Conservation (phyloP, 495 filamentous ascomycete genomes). For the Trichoderma virens region DNA sequence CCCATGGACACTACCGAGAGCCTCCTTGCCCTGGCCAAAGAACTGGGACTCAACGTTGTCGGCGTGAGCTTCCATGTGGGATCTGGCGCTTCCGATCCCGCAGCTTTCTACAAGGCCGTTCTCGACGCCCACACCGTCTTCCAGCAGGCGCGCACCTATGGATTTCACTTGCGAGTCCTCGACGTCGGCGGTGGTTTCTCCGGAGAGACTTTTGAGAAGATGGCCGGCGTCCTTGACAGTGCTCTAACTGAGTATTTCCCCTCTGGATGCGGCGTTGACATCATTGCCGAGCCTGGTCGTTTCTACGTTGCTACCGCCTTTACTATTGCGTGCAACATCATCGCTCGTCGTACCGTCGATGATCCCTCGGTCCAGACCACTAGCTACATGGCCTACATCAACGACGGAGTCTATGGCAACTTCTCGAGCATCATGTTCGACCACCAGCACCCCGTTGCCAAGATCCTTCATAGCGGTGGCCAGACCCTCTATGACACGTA, state of each 20-base stretch:
- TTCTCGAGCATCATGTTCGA: slow-evolving; percentile 99
- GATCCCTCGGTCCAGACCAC: slow-evolving; percentile 36
- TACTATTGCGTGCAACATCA: slow-evolving; percentile 86
- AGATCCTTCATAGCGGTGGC: slow-evolving; percentile 59
- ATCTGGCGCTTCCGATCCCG: slow-evolving; percentile 85
- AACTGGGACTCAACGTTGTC: slow-evolving; percentile 89
- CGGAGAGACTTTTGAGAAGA: slow-evolving; percentile 80
- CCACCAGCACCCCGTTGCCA: slow-evolving; percentile 84
- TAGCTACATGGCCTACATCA: slow-evolving; percentile 93
- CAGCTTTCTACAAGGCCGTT: slow-evolving; percentile 82
- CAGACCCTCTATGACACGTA: slow-evolving; percentile 41
- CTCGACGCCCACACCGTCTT: slow-evolving; percentile 84
- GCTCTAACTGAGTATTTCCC: slow-evolving; percentile 87
- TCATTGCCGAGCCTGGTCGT: slow-evolving; percentile 94
- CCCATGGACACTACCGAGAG: slow-evolving; percentile 70
- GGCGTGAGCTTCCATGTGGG: slow-evolving; percentile 98
- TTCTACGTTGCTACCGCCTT: slow-evolving; percentile 94
- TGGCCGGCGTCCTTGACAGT: slow-evolving; percentile 70
- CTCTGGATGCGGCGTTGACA: slow-evolving; percentile 54
- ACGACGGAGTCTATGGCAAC: slow-evolving; percentile 95
- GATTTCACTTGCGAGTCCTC: slow-evolving; percentile 74
- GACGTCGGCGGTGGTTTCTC: slow-evolving; percentile 94
- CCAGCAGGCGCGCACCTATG: slow-evolving; percentile 70
- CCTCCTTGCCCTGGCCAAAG: slow-evolving; percentile 72
- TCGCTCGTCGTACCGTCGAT: slow-evolving; percentile 83